A percentile compares a stretch with the other conserved stretches of the same genome.
phyloP scores from a whole-genome alignment of 2,329 filamentous ascomycete genomes.

The Magnaporthales sp. region DNA sequence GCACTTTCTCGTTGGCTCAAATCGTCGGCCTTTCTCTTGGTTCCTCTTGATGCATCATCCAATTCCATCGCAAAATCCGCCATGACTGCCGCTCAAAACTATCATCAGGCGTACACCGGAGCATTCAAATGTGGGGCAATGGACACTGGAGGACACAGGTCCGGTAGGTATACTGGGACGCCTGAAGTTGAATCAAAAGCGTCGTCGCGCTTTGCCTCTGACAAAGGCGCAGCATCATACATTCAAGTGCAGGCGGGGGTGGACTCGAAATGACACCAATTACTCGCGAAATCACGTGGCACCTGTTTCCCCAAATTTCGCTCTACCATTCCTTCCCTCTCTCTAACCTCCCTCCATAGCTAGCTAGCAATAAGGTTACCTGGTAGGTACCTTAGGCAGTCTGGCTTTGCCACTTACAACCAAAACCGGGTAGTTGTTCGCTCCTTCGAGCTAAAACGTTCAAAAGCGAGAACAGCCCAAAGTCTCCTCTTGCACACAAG shows the following conservation, averaged over 20 bases:
- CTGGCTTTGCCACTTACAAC: too few relatives aligned
- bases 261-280: not conserved
- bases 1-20: not conserved
- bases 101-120: not conserved
- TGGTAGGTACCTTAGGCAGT: too few relatives aligned
- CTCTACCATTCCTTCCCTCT: not conserved
- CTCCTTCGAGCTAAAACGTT: too few relatives aligned
- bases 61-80: constrained; percentile 20
- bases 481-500: too few relatives aligned
- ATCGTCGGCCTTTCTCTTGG: constrained; percentile 17
- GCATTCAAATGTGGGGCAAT: not conserved
- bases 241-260: not conserved
- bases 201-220: not conserved
- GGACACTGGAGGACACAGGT: not conserved
- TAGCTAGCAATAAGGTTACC: too few relatives aligned
- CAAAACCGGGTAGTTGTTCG: too few relatives aligned
- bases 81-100: not conserved
- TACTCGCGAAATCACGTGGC: not conserved
- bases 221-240: not conserved
- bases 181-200: not conserved
- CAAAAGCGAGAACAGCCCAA: too few relatives aligned
- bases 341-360: too few relatives aligned
- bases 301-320: not conserved
- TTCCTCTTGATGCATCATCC: constrained; percentile 22
- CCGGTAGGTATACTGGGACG: too few relatives aligned